These are phyloP conservation scores for Flueggea neowawraea DNA, from an alignment of 441 rosid genomes.

Conservation along the genomic window DNA sequence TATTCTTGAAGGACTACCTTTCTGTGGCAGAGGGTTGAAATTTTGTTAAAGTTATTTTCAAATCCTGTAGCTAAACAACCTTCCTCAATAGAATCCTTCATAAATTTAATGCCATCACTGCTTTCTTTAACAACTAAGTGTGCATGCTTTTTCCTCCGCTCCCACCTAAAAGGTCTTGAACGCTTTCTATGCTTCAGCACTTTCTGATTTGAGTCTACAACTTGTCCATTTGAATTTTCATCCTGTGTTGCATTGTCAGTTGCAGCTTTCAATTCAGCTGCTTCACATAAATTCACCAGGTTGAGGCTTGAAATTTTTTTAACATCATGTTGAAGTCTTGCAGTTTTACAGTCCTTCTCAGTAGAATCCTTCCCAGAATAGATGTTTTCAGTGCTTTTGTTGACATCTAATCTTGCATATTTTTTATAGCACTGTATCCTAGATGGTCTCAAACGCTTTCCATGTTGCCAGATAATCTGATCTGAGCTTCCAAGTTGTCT, in stretches of 20 bases:
- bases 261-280: not conserved
- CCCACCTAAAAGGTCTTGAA: slow-evolving; percentile 1
- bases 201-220: not conserved
- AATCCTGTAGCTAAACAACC: no score
- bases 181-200: not conserved
- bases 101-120: not conserved
- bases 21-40: no score
- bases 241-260: no score
- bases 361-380: slow-evolving; percentile 8
- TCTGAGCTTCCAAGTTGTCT: slow-evolving; percentile 12
- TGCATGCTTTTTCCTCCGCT: not conserved
- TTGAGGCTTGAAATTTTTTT: slow-evolving; percentile 9
- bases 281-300: slow-evolving; percentile 9
- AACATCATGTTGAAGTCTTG: slow-evolving; percentile 17
- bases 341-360: slow-evolving; percentile 16
- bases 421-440: slow-evolving; percentile 41
- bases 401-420: slow-evolving; percentile 23
- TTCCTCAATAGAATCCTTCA: no score
- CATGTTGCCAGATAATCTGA: slow-evolving; percentile 18
- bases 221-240: no score
- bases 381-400: slow-evolving; percentile 17
- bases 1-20: no score
- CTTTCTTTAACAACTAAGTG: not conserved
- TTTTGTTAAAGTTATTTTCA: no score
- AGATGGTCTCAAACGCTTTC: slow-evolving; percentile 45